These are phyloP conservation scores for Trichoderma gracile DNA, from an alignment of 2,329 filamentous ascomycete genomes.

Conservation along the genomic window DNA sequence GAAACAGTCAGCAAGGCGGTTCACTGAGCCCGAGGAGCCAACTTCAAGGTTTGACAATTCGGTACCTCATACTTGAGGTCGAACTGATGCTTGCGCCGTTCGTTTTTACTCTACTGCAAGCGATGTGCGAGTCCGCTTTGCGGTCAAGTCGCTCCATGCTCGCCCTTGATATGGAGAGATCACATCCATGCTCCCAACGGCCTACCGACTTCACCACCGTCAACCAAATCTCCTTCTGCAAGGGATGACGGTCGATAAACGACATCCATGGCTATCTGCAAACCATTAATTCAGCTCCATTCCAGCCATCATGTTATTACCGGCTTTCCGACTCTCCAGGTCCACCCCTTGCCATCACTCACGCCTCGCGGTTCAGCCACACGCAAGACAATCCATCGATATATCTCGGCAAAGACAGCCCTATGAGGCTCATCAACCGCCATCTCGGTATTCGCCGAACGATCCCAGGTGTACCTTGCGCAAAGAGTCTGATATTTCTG, in stretches of 20 bases:
- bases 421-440: background rate
- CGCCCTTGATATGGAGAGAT: background rate
- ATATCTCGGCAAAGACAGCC: conserved; percentile 14
- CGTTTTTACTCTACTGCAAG: no score
- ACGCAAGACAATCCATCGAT: background rate
- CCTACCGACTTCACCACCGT: background rate
- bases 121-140: no score
- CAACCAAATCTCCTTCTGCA: background rate
- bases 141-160: background rate
- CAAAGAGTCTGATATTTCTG: no score
- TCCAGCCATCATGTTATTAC: background rate
- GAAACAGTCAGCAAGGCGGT: no score
- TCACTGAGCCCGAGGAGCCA: no score
- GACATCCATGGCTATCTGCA: background rate
- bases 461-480: background rate
- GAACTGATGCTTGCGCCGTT: background rate
- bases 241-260: background rate
- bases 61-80: background rate
- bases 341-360: background rate
- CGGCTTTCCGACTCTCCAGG: background rate
- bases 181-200: background rate
- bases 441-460: conserved; percentile 4
- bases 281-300: background rate
- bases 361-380: background rate
- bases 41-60: no score